Evolutionary conservation across 2,329 filamentous ascomycete genomes (phyloP).

Genomic region (Hypoxylon rubiginosum): DNA sequence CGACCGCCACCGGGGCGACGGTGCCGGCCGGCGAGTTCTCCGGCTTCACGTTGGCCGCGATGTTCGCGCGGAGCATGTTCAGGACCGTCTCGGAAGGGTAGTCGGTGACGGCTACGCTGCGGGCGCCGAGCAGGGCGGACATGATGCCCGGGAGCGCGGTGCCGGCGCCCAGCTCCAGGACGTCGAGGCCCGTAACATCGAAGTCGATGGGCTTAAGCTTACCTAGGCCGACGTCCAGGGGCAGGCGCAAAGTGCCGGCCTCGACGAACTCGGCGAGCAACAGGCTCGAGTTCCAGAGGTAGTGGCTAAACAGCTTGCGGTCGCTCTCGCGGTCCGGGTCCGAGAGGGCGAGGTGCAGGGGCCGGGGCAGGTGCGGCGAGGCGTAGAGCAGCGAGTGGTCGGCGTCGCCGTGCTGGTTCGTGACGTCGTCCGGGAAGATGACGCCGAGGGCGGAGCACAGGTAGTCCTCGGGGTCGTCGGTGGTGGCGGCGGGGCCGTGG

Average conservation of each 20-base stretch:
- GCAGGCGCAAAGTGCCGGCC: constrained; percentile 57
- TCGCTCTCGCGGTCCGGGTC: constrained; percentile 66
- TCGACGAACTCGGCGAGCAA: constrained; percentile 69
- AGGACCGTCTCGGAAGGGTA: constrained; percentile 75
- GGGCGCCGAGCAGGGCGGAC: constrained; percentile 62
- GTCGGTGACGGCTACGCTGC: constrained; percentile 72
- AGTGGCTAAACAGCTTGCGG: constrained; percentile 76
- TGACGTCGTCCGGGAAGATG: constrained; percentile 77
- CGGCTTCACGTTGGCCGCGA: constrained; percentile 63
- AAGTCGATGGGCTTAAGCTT: constrained; percentile 52
- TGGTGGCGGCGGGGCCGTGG: constrained; percentile 53
- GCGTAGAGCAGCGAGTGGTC: constrained; percentile 71
- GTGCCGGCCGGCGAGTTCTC: constrained; percentile 51
- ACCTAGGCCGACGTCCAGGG: constrained; percentile 11
- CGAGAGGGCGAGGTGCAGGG: constrained; percentile 60
- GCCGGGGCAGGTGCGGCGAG: constrained; percentile 63
- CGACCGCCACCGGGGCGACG: constrained; percentile 57
- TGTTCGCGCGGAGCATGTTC: constrained; percentile 69
- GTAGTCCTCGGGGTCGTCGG: constrained; percentile 70
- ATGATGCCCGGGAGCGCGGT: constrained; percentile 68
- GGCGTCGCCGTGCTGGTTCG: constrained; percentile 74
- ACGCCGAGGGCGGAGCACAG: constrained; percentile 70
- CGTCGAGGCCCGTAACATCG: constrained; percentile 63
- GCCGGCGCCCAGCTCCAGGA: constrained; percentile 77
- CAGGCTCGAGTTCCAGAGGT: constrained; percentile 77